Percentiles rank a stretch among this genome's conserved stretches.
phyloP scores from a whole-genome alignment of 2,329 filamentous ascomycete species.

The Cordyceps tenuipes region DNA sequence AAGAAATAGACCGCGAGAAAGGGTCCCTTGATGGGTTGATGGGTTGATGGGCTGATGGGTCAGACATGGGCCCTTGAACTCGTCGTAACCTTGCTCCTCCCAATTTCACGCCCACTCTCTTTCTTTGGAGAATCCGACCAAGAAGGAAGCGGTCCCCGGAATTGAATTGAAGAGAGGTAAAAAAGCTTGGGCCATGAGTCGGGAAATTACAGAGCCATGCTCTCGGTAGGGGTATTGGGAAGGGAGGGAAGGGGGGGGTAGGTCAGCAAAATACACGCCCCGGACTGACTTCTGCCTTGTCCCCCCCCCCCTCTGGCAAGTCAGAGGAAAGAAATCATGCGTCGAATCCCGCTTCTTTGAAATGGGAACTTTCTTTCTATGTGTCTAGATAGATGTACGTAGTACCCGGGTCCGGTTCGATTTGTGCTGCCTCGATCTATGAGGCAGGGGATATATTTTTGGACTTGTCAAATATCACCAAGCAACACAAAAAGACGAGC shows the following conservation, averaged over 20 bases:
- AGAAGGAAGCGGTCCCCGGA: not conserved
- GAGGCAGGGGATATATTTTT: not conserved
- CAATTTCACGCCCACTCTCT: not conserved
- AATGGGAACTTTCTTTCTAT: not conserved
- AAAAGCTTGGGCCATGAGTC: not conserved
- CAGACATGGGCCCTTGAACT: not conserved
- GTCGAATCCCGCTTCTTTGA: not conserved
- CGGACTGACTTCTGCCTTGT: not conserved
- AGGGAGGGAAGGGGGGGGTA: not conserved
- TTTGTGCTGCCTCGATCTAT: not conserved
- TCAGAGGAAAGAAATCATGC: not conserved
- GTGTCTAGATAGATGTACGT: not conserved
- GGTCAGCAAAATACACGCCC: not conserved
- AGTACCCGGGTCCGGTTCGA: not conserved
- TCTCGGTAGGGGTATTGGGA: not conserved
- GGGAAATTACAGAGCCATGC: constrained; percentile 1
- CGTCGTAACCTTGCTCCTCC: not conserved
- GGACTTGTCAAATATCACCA: not conserved
- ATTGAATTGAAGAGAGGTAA: not conserved
- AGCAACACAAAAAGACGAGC: not conserved
- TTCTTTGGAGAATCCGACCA: not conserved
- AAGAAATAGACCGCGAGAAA: not conserved
- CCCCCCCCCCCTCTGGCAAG: too few species aligned
- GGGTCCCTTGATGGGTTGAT: too few species aligned
- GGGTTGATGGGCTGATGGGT: not conserved